phyloP scores from a whole-genome alignment of 768 basidiomycete species.

The Galerina marginata region DNA sequence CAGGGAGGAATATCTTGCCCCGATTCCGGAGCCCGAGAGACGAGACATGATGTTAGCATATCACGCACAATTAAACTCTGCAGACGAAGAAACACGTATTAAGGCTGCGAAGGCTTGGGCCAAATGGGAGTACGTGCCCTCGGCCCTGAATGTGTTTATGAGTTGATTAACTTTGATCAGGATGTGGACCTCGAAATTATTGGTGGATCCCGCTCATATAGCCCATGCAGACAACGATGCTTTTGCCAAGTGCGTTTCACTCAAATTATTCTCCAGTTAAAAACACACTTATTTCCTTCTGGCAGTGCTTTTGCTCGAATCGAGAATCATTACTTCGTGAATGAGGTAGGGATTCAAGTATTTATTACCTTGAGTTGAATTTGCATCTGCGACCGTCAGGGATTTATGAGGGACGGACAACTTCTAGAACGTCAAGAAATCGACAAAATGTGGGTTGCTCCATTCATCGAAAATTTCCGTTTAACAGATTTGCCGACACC shows the following conservation, averaged over 20 bases:
- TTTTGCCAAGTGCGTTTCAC: slow-evolving; percentile 68
- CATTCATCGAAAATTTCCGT: background rate
- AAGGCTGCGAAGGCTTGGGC: slow-evolving; percentile 85
- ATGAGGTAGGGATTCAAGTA: slow-evolving; percentile 54
- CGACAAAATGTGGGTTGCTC: slow-evolving; percentile 75
- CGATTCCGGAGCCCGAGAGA: slow-evolving; percentile 83
- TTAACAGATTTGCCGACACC: background rate
- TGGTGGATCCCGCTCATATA: slow-evolving; percentile 70
- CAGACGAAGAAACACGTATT: slow-evolving; percentile 67
- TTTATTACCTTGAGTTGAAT: background rate
- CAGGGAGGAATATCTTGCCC: slow-evolving; percentile 85
- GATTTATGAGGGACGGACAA: slow-evolving; percentile 89
- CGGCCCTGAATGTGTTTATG: background rate
- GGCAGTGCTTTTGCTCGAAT: slow-evolving; percentile 83
- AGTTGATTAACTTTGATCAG: slow-evolving; percentile 39
- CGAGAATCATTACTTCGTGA: slow-evolving; percentile 91
- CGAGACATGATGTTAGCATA: slow-evolving; percentile 85
- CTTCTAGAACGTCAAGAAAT: slow-evolving; percentile 83
- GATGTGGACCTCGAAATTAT: slow-evolving; percentile 82
- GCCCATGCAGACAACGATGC: slow-evolving; percentile 72
- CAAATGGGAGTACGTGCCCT: slow-evolving; percentile 80
- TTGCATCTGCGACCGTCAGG: slow-evolving; percentile 41
- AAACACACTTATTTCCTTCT: background rate
- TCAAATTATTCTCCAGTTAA: background rate
- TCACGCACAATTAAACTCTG: slow-evolving; percentile 75